Base-by-base conservation (phyloP, 441 rosid species). In the Biscutella laevigata region DNA sequence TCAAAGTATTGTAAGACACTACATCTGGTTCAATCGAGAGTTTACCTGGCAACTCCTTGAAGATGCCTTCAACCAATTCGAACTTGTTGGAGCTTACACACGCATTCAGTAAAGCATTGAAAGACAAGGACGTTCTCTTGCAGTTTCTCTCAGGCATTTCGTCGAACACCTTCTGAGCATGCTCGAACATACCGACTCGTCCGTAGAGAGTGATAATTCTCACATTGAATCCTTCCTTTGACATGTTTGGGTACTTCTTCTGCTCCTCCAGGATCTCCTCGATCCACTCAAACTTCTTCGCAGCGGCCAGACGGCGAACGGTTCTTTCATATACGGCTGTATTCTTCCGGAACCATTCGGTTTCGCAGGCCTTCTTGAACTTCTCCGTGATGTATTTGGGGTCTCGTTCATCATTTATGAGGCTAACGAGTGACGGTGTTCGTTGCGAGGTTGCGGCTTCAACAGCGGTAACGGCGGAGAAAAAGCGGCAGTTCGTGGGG, bases 111-210 rank as follows among this genome's bases (percentile, higher is more conserved):
- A 86, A 63, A 0, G 92, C 77, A 46, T 81, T 86, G 62, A 81
- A 75, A 15, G 95, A 79, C 69, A 81, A 17, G 5, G 66, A 75
- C 2, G 87, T 71, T 21, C 76, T 75, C 7, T 59, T 48, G 43
- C 90, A 77, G 39, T 75, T 67, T 32, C 67, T 30, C 1, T 53
- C 73, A 1, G 78, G 70, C 89, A 85, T 84, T 80, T 78, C 88
- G 46, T 84, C 90, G 69, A 84, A 82, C 83, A 81, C 39, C 56
- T 78, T 76, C 58, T 63, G 67, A 15, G 80, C 86, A 32, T 80
- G 51, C 37, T 77, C 83, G 30, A 61, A 67, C 95, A 86, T 81
- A 19, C 85, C 82, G 0, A 72, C 69, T 22, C 34, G 41, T 0
- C 88, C 88, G 2, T 79, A 83, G 2, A 81, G 53, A 2, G 0